Evolutionary conservation across 768 basidiomycete species (phyloP), one percentile per base, ranked within the genome.

Genomic region (Filobasidium floriforme): DNA sequence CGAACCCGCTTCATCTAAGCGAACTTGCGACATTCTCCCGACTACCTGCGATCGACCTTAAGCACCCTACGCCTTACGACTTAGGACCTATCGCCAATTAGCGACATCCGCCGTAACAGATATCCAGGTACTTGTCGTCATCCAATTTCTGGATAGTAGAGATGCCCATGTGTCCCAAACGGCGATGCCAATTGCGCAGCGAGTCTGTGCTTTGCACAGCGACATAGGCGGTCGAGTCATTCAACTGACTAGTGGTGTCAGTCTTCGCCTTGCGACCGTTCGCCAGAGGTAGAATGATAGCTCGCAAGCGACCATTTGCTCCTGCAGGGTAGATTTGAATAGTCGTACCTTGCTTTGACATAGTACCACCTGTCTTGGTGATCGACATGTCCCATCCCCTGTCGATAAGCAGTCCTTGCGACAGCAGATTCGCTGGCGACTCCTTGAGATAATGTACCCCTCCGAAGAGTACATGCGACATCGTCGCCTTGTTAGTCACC

Each of bases 361-460:
- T 7, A n/a, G 32, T 41, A 40, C 22, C 41, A 37, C 29, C 29
- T 1, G 18, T 40, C 28, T n/a, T 37, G 4, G 14, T 29, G 22
- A 60, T n/a, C 9, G 28, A 12, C 9, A 60, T 12, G n/a, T 60
- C 40, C 59, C 59, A 60, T 12, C 59, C 59, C n/a, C 41, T 29
- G 29, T 60, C 59, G 11, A 18, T 29, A 12, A 60, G 28, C 7
- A 40, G n/a, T 37, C 59, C 59, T 15, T 41, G 41, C 9, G 59
- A 60, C 59, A 60, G 41, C 9, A 60, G 59, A n/a, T 60, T 60
- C 14, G n/a, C 59, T 15, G 59, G 59, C 7, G 59, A 44, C 19
- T 10, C 59, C 18, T 24, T 11, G 12, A 41, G 22, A 60, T 40
- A 22, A n/a, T 32, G 40, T 22, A 55, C 54, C 9, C 12, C 22